Evolutionary conservation across 1,139 yeast species (phyloP), one percentile per base, ranked within the genome.

Genomic region (Yamadazyma blattariae): DNA sequence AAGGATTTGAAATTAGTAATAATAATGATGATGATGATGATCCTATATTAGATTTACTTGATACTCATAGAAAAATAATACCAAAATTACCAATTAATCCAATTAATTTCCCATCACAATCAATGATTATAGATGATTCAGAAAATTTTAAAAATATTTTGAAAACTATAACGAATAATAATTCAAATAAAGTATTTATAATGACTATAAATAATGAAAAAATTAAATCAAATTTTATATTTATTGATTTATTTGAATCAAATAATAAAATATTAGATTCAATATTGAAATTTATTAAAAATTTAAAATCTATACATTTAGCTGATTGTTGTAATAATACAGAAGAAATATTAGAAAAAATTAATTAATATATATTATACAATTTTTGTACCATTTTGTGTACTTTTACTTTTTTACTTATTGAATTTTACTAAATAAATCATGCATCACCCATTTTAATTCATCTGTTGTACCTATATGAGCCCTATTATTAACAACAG

Each of bases 381-480:
- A n/a, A n/a, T n/a, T n/a, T n/a, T n/a, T n/a, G n/a, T n/a, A n/a
- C n/a, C n/a, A n/a, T n/a, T n/a, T n/a, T n/a, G n/a, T n/a, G n/a
- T n/a, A n/a, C n/a, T n/a, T n/a, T n/a, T n/a, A n/a, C n/a, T n/a
- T n/a, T 17, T 17, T 17, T 24, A 5, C 21, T n/a, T 22, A 20
- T 52, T 51, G 64, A 60, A 63, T 61, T 5, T 67, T 58, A 13
- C 68, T 53, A 10, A 66, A 54, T 41, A 70, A 58, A 42, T 82
- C 90, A 57, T 79, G 82, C 29, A 84, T 67, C 35, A 83, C 65
- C 85, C 88, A 79, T 47, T 79, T 77, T 43, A 84, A 61, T 52
- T 84, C 94, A 43, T 82, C 84, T 18, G 77, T 71, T 0, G 82
- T 68, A 5, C 90, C 90, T 26, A 77, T 61, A 50, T 74, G 77